Evolutionary conservation across 108 stramenopile genomes (phyloP).

Genomic region (Pelagomonas calceolata): DNA sequence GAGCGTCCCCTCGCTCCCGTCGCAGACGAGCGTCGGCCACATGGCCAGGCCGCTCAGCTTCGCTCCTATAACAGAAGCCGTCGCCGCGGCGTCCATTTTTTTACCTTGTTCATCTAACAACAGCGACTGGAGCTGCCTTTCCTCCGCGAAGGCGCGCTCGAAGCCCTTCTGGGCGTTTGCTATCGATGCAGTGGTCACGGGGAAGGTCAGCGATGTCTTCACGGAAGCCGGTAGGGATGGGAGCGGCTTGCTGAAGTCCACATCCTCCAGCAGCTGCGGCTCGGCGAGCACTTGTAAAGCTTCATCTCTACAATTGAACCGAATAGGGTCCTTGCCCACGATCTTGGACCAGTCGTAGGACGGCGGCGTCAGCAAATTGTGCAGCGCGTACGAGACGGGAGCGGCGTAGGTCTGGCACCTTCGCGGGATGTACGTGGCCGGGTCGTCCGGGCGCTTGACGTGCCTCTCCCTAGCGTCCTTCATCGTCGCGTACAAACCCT

Average conservation of each 20-base stretch:
- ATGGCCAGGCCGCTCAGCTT: constrained; percentile 46
- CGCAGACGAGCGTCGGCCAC: constrained; percentile 49
- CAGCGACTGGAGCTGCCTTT: background rate
- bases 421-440: constrained; percentile 44
- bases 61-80: constrained; percentile 23
- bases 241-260: constrained; percentile 34
- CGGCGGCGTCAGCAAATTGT: constrained; percentile 49
- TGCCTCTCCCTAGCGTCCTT: constrained; percentile 42
- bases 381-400: constrained; percentile 51
- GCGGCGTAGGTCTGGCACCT: constrained; percentile 44
- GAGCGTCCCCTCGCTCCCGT: constrained; percentile 2
- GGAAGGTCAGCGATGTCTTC: constrained; percentile 21
- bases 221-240: background rate
- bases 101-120: constrained; percentile 21
- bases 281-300: constrained; percentile 46
- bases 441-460: constrained; percentile 36
- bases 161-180: constrained; percentile 26
- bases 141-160: constrained; percentile 14
- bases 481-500: constrained; percentile 51
- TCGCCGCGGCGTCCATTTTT: constrained; percentile 16
- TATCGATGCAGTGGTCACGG: constrained; percentile 28
- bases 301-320: constrained; percentile 57
- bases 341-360: constrained; percentile 58
- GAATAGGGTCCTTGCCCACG: constrained; percentile 31
- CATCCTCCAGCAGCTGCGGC: constrained; percentile 49